Base-by-base conservation (phyloP, 2,329 filamentous ascomycete species). In the Fusarium sp. region DNA sequence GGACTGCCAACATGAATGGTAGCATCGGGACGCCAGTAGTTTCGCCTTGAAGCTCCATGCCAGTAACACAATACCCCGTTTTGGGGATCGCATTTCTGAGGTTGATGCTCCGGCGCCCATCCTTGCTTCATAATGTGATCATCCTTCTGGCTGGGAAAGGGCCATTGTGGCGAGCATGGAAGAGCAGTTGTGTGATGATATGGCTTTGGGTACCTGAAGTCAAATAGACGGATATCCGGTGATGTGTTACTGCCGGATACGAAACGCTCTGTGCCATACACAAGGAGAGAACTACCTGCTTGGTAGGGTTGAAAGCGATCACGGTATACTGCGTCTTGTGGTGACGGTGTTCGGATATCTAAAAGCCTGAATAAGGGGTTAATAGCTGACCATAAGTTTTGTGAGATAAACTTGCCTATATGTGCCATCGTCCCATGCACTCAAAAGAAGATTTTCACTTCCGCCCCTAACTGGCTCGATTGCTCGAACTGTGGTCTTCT, bases 381-480 rank as follows among this genome's bases (percentile, higher is more conserved):
- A 73, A 72, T 12, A 36, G 15, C 20, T 52, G 12, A 24, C 22
- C n/a, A 15, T 14, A 9, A 4, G 13, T 47, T 13, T 35, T 5
- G n/a, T 10, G 31, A 55, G 20, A 42, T 12, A 22, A 49, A 69
- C 78, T 61, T 66, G 80, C 77, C 85, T 83, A 60, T 85, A 83
- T 2, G 85, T 87, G 14, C 87, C 87, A 61, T 89, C 87, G 48
- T 86, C 84, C 87, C 88, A 90, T 7, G 87, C 83, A 62, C 84
- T 87, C 18, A 90, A 81, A 12, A 89, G 75, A 5, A 88, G 78
- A 28, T 81, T 84, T 3, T 81, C 80, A 26, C 80, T 80, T 2
- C 83, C 81, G 17, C 77, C 78, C 6, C 78, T 77, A 1, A 89
- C 79, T 2, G 86, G 84, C 39, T 87, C 83, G 7, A 90, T 82